Evolutionary conservation across 352 stramenopile species (phyloP), one percentile per base, ranked within the genome.

Genomic region (Pythium monospermum): DNA sequence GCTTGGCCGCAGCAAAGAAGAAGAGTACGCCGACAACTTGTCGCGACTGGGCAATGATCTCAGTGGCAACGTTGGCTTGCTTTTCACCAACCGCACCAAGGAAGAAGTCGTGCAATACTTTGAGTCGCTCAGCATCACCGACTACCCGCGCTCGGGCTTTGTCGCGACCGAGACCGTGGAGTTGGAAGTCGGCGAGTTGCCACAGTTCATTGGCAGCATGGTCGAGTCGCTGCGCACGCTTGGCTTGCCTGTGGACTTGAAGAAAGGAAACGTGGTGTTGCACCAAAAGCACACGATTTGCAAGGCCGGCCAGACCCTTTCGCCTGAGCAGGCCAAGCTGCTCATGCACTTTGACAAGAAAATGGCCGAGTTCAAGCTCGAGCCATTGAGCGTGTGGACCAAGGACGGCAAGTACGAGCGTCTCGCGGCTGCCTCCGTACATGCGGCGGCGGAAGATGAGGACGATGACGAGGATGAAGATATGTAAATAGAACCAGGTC

Each of bases 21-120:
- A 98, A 57, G 96, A 98, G 70, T 99, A 98, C 68, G 83, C 85
- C 6, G 91, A 98, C 52, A 96, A 98, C 61, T 72, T 99, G 13
- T 74, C 79, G 44, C 80, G 95, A 49, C 72, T 99, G 35, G 79
- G 88, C 25, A 87, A 94, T 18, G 84, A 95, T 42, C 68, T 98
- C n/a, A 88, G 77, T 37, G 91, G 95, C 56, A 95, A 89, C 70
- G 91, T 97, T 6, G 96, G 96, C 13, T 66, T 99, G 21, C 61
- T 99, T 10, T 98, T 98, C 59, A 99, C 96, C 44, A 98, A 84
- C 65, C 87, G 89, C 61, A 64, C 68, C 28, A 62, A 87, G 40
- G 64, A 91, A n/a, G 85, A 98, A 49, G 95, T 95, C 30, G 18
- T 86, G 31, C 70, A 76, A 43, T 98, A 98, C 69, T 99, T 99